phyloP scores from a whole-genome alignment of 257 asterid genomes.

The Fraxinus quadrangulata region DNA sequence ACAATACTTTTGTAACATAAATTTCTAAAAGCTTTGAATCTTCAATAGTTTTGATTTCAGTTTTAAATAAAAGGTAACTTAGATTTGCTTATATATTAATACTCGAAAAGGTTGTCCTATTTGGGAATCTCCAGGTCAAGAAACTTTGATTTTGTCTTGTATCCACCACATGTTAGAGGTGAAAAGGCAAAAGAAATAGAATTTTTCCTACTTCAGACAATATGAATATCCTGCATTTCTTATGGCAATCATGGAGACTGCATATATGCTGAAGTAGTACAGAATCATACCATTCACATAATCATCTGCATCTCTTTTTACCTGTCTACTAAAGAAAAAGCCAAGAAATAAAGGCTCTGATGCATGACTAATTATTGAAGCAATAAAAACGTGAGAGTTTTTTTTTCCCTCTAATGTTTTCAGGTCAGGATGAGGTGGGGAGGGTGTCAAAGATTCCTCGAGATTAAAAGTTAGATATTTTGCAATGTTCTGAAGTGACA shows the following conservation, averaged over 20 bases:
- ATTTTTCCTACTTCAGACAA: background rate
- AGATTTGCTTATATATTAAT: background rate
- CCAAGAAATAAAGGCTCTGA: background rate
- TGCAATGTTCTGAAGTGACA: no score
- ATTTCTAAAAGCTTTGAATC: background rate
- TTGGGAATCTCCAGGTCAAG: background rate
- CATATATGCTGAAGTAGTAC: background rate
- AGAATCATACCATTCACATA: background rate
- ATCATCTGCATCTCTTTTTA: background rate
- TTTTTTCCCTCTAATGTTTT: background rate
- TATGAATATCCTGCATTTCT: background rate
- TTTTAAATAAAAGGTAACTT: background rate
- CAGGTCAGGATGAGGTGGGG: no score
- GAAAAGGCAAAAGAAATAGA: background rate
- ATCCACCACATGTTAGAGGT: background rate
- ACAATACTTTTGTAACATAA: no score
- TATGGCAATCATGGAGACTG: background rate
- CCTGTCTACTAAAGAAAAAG: background rate
- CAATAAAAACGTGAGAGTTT: no score
- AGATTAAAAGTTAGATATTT: no score
- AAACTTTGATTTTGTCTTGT: background rate
- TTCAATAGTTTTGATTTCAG: background rate
- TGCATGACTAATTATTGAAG: background rate
- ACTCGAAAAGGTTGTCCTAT: background rate
- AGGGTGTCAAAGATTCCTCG: no score